Conservation (phyloP, 768 basidiomycete genomes). For the Cystofilobasidium ferigula region DNA sequence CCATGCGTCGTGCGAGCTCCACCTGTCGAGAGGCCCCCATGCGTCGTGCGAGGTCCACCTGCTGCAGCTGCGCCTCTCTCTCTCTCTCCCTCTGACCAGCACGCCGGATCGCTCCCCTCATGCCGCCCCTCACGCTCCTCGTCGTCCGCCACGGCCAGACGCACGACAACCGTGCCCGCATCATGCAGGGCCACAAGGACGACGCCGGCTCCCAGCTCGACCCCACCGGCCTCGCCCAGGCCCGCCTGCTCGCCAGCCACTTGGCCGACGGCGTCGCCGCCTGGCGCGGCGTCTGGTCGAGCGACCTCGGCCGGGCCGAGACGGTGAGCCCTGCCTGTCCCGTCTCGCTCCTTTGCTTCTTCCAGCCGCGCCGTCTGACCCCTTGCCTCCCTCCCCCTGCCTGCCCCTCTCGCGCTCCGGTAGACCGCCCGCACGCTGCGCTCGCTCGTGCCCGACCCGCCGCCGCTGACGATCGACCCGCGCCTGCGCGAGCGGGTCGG, state of each 20-base stretch:
- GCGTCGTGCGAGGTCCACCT: no score
- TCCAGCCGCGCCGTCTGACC: background rate
- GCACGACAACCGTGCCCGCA: background rate
- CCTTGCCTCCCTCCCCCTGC: background rate
- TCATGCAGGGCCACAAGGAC: slow-evolving; percentile 7
- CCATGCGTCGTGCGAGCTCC: no score
- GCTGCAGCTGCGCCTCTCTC: no score
- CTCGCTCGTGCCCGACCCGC: background rate
- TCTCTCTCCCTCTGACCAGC: no score
- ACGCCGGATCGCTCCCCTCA: no score
- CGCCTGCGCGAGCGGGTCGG: background rate
- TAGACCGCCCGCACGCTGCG: background rate
- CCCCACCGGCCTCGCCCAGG: background rate
- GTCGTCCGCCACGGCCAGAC: slow-evolving; percentile 3
- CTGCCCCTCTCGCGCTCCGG: background rate
- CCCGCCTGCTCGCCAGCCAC: background rate
- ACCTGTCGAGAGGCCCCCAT: no score
- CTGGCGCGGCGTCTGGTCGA: background rate
- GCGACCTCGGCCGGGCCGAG: background rate
- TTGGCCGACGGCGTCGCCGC: background rate
- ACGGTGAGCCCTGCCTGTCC: background rate
- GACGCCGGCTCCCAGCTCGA: background rate
- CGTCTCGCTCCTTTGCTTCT: background rate
- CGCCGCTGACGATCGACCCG: background rate
- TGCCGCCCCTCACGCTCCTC: background rate